These are phyloP conservation scores for Coprinellus micaceus DNA, from an alignment of 768 basidiomycete species.

Conservation along the genomic window DNA sequence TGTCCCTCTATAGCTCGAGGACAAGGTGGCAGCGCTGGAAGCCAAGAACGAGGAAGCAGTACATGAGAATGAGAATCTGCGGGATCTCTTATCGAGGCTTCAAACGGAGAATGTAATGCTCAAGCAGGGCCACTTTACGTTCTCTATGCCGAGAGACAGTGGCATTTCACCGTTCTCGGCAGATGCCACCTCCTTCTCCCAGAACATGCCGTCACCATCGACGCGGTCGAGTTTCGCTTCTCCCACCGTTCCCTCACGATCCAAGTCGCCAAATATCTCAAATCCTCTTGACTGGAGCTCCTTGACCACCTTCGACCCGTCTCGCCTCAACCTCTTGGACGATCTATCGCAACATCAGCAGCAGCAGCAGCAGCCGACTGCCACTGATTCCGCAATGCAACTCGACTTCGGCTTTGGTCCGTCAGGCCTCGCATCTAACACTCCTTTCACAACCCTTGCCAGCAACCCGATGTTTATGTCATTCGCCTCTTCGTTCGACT, in stretches of 20 bases:
- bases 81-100: constrained; percentile 77
- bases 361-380: constrained; percentile 43
- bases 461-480: constrained; percentile 84
- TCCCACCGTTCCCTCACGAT: constrained; percentile 20
- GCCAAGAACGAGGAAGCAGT: constrained; percentile 69
- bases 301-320: constrained; percentile 66
- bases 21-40: constrained; percentile 84
- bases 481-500: constrained; percentile 60
- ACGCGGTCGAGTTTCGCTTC: constrained; percentile 27
- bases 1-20: constrained; percentile 64
- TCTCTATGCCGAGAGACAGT: constrained; percentile 56
- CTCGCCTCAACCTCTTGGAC: constrained; percentile 60
- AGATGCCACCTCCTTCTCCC: constrained; percentile 18
- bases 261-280: constrained; percentile 32
- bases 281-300: constrained; percentile 63
- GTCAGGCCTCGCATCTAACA: constrained; percentile 41
- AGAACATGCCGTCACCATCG: constrained; percentile 16
- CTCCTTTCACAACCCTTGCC: constrained; percentile 75
- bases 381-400: constrained; percentile 55
- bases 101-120: constrained; percentile 85
- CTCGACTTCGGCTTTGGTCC: constrained; percentile 57
- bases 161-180: constrained; percentile 8
- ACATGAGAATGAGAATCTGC: constrained; percentile 85
- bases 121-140: constrained; percentile 82
- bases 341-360: constrained; percentile 34